Base-by-base conservation (phyloP, 2,329 filamentous ascomycete species). In the Elsinoe necatrix region DNA sequence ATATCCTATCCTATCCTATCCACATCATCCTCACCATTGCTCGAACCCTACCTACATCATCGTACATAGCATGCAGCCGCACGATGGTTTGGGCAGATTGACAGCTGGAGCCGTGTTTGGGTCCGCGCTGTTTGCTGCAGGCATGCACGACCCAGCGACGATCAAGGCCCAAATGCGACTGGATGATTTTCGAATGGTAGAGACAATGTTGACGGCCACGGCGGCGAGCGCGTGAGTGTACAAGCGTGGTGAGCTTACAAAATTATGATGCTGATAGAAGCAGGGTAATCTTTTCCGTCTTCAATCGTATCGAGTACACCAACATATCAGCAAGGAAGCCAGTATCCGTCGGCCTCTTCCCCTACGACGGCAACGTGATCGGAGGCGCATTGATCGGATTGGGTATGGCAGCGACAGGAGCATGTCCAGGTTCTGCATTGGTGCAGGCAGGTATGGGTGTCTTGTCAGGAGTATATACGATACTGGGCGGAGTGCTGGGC, bases 381-480 rank as follows among this genome's bases (percentile, higher is more conserved):
- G 84, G 84, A 56, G 84, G 84, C 3, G 64, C 74, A 14, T 68
- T 86, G 2, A 75, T 85, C 23, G 84, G 84, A 34, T 67, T 77
- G n/a, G 84, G 84, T 56, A 85, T 87, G 83, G 76, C 80, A 4
- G 69, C 86, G 14, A 79, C 82, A 0, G 83, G 82, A 7, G 79
- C 83, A 0, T 86, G 84, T 58, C 82, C 84, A 0, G 84, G 84
- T 0, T 85, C 82, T 0, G 75, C 85, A 4, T 75, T 85, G 50
- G 77, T 79, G 0, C 84, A 87, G 11, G 77, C 80, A 1, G 71
- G 83, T 2, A 76, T 78, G 0, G 81, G 59, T 14, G 50, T 54
- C 3, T 27, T 34, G 9, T 57, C 55, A 11, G 58, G 80, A 0
- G 65, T 75, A 37, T 78, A 74, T 55, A 77, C 79, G 0, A 68